Conservation (phyloP, 2,329 filamentous ascomycete species). For the Colletotrichum siamense region DNA sequence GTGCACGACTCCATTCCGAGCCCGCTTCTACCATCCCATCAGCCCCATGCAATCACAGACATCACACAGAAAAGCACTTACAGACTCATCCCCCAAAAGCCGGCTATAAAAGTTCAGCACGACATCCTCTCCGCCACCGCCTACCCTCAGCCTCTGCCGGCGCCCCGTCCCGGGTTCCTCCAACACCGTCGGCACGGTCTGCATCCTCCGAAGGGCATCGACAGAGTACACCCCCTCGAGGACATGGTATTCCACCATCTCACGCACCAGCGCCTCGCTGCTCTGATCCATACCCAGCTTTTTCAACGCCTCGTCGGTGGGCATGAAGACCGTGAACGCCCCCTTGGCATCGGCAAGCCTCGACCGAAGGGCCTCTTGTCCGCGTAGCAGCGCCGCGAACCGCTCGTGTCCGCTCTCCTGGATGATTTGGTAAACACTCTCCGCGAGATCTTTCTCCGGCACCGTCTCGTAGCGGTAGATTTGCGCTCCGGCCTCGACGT, state of each 20-base stretch:
- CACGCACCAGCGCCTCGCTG: slow-evolving; percentile 46
- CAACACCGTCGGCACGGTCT: not conserved
- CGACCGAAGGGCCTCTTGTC: not conserved
- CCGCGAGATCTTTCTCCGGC: too few species aligned
- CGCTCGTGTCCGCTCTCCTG: not conserved
- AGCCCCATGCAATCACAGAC: not conserved
- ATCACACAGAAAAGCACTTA: not conserved
- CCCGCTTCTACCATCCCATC: not conserved
- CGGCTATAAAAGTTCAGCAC: not conserved
- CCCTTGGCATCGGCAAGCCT: not conserved
- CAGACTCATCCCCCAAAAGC: not conserved
- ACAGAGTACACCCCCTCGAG: not conserved
- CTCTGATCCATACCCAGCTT: not conserved
- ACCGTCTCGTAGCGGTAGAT: not conserved
- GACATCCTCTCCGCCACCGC: not conserved
- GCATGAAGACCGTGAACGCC: not conserved
- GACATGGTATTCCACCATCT: slow-evolving; percentile 13
- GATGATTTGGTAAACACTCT: not conserved
- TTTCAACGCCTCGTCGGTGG: not conserved
- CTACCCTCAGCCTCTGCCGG: not conserved
- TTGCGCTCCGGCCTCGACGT: not conserved
- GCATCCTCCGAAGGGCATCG: not conserved
- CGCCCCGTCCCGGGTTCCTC: not conserved
- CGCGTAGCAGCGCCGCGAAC: not conserved
- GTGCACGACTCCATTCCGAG: not conserved